Evolutionary conservation across 768 basidiomycete genomes (phyloP).

Genomic region (Xerocomus spinulosus): DNA sequence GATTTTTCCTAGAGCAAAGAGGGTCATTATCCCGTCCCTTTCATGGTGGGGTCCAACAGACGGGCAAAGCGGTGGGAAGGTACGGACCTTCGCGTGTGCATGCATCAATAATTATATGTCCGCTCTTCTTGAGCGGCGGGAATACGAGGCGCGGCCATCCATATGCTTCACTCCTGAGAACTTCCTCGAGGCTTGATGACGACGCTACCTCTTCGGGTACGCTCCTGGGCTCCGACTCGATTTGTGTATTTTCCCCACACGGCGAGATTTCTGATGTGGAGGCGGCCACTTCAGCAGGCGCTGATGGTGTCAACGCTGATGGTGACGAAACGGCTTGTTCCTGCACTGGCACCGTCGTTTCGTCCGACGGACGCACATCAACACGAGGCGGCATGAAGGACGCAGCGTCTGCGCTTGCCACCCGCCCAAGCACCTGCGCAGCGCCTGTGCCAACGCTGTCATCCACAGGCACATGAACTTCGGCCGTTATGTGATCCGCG

Average conservation of each 20-base stretch:
- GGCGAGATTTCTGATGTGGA: conserved; percentile 8
- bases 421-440: conserved; percentile 15
- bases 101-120: conserved; percentile 87
- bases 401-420: conserved; percentile 13
- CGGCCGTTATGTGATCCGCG: conserved; percentile 17
- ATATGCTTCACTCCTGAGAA: conserved; percentile 71
- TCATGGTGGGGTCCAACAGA: conserved; percentile 2
- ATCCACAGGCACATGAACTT: conserved; percentile 16
- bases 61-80: conserved; percentile 7
- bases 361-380: conserved; percentile 16
- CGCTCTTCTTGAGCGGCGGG: conserved; percentile 87
- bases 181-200: conserved; percentile 41
- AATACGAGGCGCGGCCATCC: conserved; percentile 89
- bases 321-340: conserved; percentile 6
- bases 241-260: background rate
- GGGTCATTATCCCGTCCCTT: background rate
- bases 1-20: conserved; percentile 61
- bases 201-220: conserved; percentile 11
- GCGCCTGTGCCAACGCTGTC: conserved; percentile 16
- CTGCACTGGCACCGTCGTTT: conserved; percentile 11
- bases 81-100: conserved; percentile 76
- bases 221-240: conserved; percentile 1
- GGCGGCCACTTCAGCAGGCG: conserved; percentile 5
- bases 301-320: conserved; percentile 14
- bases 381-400: conserved; percentile 24